These are phyloP conservation scores for Heliamphora ciliata DNA, from an alignment of 179 eudicot species.

Conservation along the genomic window DNA sequence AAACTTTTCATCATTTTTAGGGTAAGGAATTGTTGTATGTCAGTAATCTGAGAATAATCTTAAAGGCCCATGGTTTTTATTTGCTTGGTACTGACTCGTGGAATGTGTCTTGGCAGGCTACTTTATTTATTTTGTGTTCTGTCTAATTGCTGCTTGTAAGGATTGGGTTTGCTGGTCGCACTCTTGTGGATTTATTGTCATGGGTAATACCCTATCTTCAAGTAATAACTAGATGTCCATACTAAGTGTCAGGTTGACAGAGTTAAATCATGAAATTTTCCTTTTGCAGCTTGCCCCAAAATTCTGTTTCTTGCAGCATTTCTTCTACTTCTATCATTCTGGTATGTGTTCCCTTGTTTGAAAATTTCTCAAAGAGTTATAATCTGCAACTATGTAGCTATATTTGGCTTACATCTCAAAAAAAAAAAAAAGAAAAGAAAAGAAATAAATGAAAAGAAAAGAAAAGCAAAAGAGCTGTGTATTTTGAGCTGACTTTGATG, in stretches of 20 bases:
- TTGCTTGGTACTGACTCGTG: conserved; percentile 15
- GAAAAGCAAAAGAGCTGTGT: neutral
- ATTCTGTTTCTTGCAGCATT: conserved; percentile 81
- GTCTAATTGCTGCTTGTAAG: conserved; percentile 77
- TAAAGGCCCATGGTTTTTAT: conserved; percentile 1
- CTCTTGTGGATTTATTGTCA: conserved; percentile 79
- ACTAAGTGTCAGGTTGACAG: neutral
- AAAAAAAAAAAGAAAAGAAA: too few species aligned
- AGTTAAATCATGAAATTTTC: conserved; percentile 7
- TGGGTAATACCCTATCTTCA: conserved; percentile 45
- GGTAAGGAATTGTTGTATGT: neutral
- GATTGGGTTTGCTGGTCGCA: conserved; percentile 82
- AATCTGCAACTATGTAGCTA: neutral
- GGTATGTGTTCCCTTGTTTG: conserved; percentile 40
- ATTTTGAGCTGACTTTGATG: neutral
- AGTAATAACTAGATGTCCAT: conserved; percentile 9
- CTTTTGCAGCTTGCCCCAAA: conserved; percentile 70
- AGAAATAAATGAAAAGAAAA: too few species aligned
- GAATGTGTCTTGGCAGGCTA: conserved; percentile 53
- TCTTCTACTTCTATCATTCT: conserved; percentile 85
- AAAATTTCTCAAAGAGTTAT: conserved; percentile 10
- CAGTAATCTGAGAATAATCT: conserved; percentile 1
- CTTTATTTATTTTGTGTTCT: conserved; percentile 52
- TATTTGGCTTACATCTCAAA: too few species aligned
- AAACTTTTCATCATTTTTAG: neutral